Evolutionary conservation across 2,329 filamentous ascomycete genomes (phyloP), one percentile per base, ranked within the genome.

Genomic region (Paecilomyces formosus): DNA sequence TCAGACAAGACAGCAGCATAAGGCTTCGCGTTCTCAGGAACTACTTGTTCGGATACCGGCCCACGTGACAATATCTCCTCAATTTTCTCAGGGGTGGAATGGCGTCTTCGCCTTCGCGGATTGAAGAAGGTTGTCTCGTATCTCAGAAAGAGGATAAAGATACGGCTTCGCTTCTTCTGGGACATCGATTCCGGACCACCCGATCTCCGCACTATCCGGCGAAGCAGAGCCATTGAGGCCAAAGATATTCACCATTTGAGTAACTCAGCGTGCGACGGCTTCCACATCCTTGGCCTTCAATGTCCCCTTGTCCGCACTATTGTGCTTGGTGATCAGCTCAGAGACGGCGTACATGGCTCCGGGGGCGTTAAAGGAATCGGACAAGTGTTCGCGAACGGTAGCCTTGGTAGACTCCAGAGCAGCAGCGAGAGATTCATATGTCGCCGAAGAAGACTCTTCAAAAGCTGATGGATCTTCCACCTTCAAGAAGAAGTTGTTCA

Each of bases 321-420:
- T 96, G 69, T 88, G 88, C 50, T 88, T 85, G 54, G 86, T 88
- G 61, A 97, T 87, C 24, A 97, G 77, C 58, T 90, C 85, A 1
- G 86, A 85, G 53, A 97, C 87, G n/a, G 85, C 77, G 54, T 84
- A 82, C 88, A 97, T 91, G 4, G 87, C 90, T 55, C 80, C 78
- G 1, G 89, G 86, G 0, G 92, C 97, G 73, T 97, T 88, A 72
- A 97, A 96, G 0, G 92, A 96, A 74, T 96, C 91, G 65, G 82
- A 82, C 15, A 97, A 80, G 1, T 88, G 88, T 50, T 78, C 77
- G 66, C 88, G 76, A n/a, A 88, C 75, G n/a, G 80, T 78, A 22
- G 74, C 67, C 66, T 87, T 82, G 1, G 85, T 80, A 24, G 77
- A 70, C 54, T 81, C 79, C 39, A 88, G 74, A 21, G 78, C 76